Percentiles rank a stretch among this genome's conserved stretches.
Evolutionary conservation across 169 alveolate genomes (phyloP).

Genomic region (Besnoitia besnoiti): DNA sequence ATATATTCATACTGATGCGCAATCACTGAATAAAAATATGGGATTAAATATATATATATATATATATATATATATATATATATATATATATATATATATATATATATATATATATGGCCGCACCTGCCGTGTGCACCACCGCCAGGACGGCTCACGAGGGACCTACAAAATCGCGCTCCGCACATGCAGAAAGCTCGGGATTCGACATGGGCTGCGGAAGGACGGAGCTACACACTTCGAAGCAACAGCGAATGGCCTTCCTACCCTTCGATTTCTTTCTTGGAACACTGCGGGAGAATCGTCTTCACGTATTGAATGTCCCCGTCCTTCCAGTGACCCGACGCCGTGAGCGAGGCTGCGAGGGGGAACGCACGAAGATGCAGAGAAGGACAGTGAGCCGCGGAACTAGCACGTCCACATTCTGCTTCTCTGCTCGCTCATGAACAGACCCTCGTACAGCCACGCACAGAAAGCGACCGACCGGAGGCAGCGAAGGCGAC

Average conservation of each 20-base stretch:
- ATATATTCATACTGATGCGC: no score
- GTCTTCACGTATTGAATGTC: neutral
- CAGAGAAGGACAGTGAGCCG: neutral
- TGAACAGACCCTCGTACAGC: no score
- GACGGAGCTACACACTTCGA: no score
- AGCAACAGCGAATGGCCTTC: no score
- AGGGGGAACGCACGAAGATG: neutral
- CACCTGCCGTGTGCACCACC: neutral
- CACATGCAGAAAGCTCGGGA: no score
- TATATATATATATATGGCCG: neutral
- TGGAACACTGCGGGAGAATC: slow-evolving; percentile 22
- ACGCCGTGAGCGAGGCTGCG: slow-evolving; percentile 11
- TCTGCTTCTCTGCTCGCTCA: neutral
- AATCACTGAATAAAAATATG: no score
- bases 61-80: neutral
- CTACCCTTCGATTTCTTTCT: slow-evolving; percentile 9
- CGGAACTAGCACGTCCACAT: neutral
- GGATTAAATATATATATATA: neutral
- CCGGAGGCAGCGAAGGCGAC: no score
- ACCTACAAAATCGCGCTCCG: no score
- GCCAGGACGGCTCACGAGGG: no score
- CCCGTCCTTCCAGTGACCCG: neutral
- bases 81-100: neutral
- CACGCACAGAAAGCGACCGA: no score
- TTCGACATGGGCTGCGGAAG: no score